A percentile compares a stretch with the other conserved stretches of the same genome.
Conservation (phyloP, 2,329 filamentous ascomycete genomes). For the Penicillium sp. region DNA sequence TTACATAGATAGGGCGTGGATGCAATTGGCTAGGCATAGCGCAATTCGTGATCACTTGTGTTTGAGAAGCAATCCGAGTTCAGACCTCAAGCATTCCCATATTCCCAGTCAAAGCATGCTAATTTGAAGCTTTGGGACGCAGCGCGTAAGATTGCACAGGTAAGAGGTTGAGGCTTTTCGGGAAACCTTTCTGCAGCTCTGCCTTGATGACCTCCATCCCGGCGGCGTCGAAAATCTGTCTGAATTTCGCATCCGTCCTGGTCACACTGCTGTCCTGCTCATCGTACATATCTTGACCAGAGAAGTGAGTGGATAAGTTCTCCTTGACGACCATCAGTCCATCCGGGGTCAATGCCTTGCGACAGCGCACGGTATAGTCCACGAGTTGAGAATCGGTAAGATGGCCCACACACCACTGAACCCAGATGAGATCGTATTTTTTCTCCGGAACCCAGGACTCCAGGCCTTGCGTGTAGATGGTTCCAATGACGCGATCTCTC, state of each 20-base stretch:
- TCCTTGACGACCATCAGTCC: constrained; percentile 74
- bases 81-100: neutral
- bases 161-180: constrained; percentile 61
- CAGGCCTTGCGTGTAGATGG: constrained; percentile 71
- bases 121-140: constrained; percentile 47
- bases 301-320: constrained; percentile 63
- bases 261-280: constrained; percentile 76
- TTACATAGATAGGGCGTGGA: neutral
- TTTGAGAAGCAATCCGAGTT: too few species aligned
- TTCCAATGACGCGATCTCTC: constrained; percentile 55
- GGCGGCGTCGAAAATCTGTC: constrained; percentile 67
- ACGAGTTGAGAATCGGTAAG: constrained; percentile 74
- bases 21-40: neutral
- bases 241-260: constrained; percentile 72
- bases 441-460: constrained; percentile 66
- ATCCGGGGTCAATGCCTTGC: constrained; percentile 46
- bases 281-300: constrained; percentile 70
- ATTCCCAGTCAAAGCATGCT: neutral
- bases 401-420: constrained; percentile 87
- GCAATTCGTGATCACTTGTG: neutral
- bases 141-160: constrained; percentile 80
- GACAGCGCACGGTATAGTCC: constrained; percentile 66
- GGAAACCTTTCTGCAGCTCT: constrained; percentile 73
- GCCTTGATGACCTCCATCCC: constrained; percentile 68
- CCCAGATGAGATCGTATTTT: constrained; percentile 81